These are phyloP conservation scores for Nicotiana tabacum DNA, from an alignment of 257 asterid species.

Conservation along the genomic window DNA sequence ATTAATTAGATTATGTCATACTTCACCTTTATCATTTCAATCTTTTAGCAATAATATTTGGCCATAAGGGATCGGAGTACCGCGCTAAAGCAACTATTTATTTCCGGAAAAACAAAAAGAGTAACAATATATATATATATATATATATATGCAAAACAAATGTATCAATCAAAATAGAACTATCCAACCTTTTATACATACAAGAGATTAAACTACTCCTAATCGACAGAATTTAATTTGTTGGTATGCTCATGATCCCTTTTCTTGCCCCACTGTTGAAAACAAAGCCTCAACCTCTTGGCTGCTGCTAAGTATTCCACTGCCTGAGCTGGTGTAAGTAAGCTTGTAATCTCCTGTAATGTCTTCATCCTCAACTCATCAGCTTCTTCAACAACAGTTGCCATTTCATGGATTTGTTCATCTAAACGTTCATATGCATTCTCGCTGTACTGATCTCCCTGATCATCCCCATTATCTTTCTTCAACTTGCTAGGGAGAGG, in stretches of 20 bases:
- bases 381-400: constrained; percentile 36
- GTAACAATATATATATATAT: too few relatives aligned
- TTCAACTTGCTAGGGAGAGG: constrained; percentile 23
- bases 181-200: too few relatives aligned
- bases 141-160: too few relatives aligned
- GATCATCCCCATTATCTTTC: not conserved
- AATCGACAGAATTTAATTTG: too few relatives aligned
- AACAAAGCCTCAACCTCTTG: constrained; percentile 36
- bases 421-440: constrained; percentile 28
- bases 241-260: constrained; percentile 17
- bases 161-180: too few relatives aligned
- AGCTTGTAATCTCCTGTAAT: constrained; percentile 24
- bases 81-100: too few relatives aligned
- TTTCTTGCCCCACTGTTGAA: constrained; percentile 43
- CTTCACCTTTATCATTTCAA: too few relatives aligned
- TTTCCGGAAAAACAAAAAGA: too few relatives aligned
- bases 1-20: too few relatives aligned
- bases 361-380: constrained; percentile 39
- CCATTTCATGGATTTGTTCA: constrained; percentile 25
- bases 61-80: too few relatives aligned
- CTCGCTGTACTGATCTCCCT: not conserved
- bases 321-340: constrained; percentile 42
- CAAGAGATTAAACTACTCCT: too few relatives aligned
- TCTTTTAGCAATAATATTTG: too few relatives aligned
- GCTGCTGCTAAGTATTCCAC: constrained; percentile 44